phyloP scores from a whole-genome alignment of 805 yeast genomes.

The Naumovozyma castellii region DNA sequence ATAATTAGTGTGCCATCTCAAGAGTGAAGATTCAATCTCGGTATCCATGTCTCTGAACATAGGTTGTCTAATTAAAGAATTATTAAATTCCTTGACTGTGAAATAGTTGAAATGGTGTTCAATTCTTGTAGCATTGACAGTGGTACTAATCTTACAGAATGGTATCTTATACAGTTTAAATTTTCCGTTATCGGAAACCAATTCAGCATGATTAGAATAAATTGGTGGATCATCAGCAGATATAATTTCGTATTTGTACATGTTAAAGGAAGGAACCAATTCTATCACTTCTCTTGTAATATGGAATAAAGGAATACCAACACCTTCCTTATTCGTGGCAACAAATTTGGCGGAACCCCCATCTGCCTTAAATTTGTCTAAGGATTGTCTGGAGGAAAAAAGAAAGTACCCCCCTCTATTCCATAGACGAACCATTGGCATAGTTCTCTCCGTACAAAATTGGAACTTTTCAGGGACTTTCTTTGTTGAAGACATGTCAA shows the following conservation, averaged over 20 bases:
- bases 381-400: constrained; percentile 12
- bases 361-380: constrained; percentile 9
- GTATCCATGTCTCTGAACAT: constrained; percentile 8
- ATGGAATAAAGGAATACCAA: constrained; percentile 13
- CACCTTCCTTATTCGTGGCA: constrained; percentile 9
- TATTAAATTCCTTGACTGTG: neutral
- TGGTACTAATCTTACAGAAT: constrained; percentile 8
- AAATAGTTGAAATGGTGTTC: constrained; percentile 5
- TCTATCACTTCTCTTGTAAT: constrained; percentile 3
- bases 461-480: neutral
- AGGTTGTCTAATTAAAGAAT: constrained; percentile 4
- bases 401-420: constrained; percentile 7
- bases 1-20: constrained; percentile 10
- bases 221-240: constrained; percentile 8
- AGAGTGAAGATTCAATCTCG: constrained; percentile 1
- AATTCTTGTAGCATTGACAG: neutral
- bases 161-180: constrained; percentile 7
- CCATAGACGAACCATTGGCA: constrained; percentile 5
- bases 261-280: constrained; percentile 4
- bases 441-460: constrained; percentile 6
- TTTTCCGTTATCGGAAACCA: constrained; percentile 3
- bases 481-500: neutral
- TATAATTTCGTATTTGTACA: constrained; percentile 7
- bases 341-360: constrained; percentile 2
- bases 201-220: constrained; percentile 3